Evolutionary conservation across 208 protist genomes (phyloP).

Genomic region (Crithidia acanthocephali): DNA sequence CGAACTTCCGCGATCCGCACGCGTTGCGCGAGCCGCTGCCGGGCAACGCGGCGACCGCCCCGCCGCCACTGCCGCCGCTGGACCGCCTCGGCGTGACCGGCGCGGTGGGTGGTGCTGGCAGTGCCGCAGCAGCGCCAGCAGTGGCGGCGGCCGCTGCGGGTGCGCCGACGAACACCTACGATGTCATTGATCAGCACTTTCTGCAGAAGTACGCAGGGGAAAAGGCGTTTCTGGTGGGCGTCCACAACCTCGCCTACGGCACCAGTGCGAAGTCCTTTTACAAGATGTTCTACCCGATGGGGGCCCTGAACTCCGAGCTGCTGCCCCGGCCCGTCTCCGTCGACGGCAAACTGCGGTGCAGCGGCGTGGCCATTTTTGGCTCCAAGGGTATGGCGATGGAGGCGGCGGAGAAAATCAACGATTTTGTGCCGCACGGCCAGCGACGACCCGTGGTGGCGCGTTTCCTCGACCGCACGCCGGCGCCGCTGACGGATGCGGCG

Average conservation of each 20-base stretch:
- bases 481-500: background rate
- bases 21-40: slow-evolving; percentile 3
- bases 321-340: slow-evolving; percentile 43
- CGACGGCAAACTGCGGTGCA: slow-evolving; percentile 52
- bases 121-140: no score
- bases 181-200: slow-evolving; percentile 64
- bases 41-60: slow-evolving; percentile 30
- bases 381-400: slow-evolving; percentile 57
- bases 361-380: slow-evolving; percentile 72
- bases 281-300: slow-evolving; percentile 78
- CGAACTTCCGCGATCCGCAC: slow-evolving; percentile 44
- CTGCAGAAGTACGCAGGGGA: slow-evolving; percentile 41
- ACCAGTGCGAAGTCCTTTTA: slow-evolving; percentile 52
- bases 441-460: slow-evolving; percentile 52
- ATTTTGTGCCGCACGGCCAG: slow-evolving; percentile 64
- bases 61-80: background rate
- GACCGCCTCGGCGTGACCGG: background rate
- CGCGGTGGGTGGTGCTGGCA: background rate
- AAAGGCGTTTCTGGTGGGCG: slow-evolving; percentile 55
- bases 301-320: slow-evolving; percentile 62
- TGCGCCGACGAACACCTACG: slow-evolving; percentile 21
- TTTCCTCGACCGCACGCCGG: slow-evolving; percentile 39
- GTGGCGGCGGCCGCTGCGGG: background rate
- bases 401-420: slow-evolving; percentile 73
- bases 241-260: slow-evolving; percentile 64